Conservation (phyloP, 495 filamentous ascomycete species). For the Penicillium samsonianum region DNA sequence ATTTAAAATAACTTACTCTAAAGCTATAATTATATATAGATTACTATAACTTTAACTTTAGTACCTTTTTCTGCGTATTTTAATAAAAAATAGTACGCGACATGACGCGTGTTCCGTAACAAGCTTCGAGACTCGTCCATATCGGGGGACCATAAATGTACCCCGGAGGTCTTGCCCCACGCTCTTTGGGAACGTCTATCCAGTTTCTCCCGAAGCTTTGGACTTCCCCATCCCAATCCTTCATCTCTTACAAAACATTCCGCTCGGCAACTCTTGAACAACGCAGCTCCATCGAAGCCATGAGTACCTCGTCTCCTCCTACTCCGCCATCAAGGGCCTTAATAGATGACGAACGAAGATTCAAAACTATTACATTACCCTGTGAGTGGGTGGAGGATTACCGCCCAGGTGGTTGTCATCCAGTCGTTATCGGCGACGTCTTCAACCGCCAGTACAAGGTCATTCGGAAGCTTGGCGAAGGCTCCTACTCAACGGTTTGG, state of each 20-base stretch:
- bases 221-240: constrained; percentile 1
- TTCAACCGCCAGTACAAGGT: constrained; percentile 43
- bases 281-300: constrained; percentile 12
- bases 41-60: too few species aligned
- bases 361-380: constrained; percentile 23
- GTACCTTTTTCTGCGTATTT: too few species aligned
- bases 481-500: constrained; percentile 50
- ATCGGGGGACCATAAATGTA: not conserved
- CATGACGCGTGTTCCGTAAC: too few species aligned
- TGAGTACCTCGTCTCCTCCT: constrained; percentile 18
- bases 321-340: constrained; percentile 14
- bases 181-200: constrained; percentile 6
- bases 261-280: constrained; percentile 8
- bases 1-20: too few species aligned
- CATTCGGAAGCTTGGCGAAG: constrained; percentile 48
- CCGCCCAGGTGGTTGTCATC: constrained; percentile 44
- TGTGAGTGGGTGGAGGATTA: constrained; percentile 32
- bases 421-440: constrained; percentile 41
- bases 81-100: too few species aligned
- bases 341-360: constrained; percentile 11
- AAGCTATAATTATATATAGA: too few species aligned
- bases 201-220: constrained; percentile 1
- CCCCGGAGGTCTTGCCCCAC: not conserved
- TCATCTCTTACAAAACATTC: constrained; percentile 2
- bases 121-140: too few species aligned